Evolutionary conservation across 148 eudicot species (phyloP), one percentile per base, ranked within the genome.

Genomic region (Dianthus caryophyllus): DNA sequence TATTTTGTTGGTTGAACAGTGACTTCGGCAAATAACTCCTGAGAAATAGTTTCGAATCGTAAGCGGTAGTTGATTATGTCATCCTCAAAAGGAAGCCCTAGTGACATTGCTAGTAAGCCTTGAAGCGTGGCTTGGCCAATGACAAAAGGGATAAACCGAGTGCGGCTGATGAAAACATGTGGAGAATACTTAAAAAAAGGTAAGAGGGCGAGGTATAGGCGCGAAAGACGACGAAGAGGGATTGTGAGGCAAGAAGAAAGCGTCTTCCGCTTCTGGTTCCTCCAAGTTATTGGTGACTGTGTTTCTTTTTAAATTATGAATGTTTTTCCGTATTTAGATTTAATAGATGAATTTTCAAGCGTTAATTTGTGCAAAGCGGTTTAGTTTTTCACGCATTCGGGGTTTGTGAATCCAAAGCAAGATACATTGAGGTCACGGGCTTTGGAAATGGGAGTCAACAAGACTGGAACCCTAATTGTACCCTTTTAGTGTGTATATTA

Each of bases 351-450:
- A 49, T 65, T 15, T 69, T 56, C 21, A 54, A 24, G 47, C 71
- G 49, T 50, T 65, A 61, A 75, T 69, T 66, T 73, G 68, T 71
- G 76, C 83, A 95, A 96, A 96, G 90, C 63, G 99, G 97, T 30
- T 91, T 95, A 31, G 96, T 88, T 41, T 84, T 95, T 75, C n/a
- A 96, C 69, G 8, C 81, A 90, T 21, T 95, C 99, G 6, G 99
- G 99, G 26, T 86, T 94, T 86, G 93, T 94, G 50, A 90, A 94
- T 79, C 99, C 99, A 12, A 96, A 95, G 66, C 88, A 96, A 25
- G 81, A 89, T 67, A 78, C 58, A n/a, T 72, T 95, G 73, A 73
- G 97, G 76, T 90, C 96, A 36, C 93, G 80, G 70, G 91, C 90
- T 59, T 71, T 90, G 79, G 97, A 87, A 81, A 88, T 95, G 99